A percentile compares a stretch with the other conserved stretches of the same genome.
These are phyloP conservation scores for Rhododendron williamsianum DNA, from an alignment of 148 eudicot genomes.

Conservation along the genomic window DNA sequence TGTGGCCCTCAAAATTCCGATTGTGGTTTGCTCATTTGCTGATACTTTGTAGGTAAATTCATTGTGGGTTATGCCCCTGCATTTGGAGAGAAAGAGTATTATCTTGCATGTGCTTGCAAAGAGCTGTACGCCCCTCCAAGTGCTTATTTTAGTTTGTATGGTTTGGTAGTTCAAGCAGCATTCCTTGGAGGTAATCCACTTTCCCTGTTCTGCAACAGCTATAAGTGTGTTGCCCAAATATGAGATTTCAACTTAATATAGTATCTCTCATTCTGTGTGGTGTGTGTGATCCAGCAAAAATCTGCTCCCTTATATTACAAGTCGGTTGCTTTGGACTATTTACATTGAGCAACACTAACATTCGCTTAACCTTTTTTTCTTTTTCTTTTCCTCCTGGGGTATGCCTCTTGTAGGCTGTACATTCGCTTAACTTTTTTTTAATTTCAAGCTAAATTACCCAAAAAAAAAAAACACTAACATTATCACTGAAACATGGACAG, in stretches of 20 bases:
- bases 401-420: no score
- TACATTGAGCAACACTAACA: neutral
- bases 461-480: no score
- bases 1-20: neutral
- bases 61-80: slow-evolving; percentile 62
- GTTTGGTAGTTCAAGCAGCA: slow-evolving; percentile 73
- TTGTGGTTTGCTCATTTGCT: neutral
- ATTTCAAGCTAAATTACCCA: no score
- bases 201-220: neutral
- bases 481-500: neutral
- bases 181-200: slow-evolving; percentile 77
- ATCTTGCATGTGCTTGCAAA: slow-evolving; percentile 81
- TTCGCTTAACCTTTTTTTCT: no score
- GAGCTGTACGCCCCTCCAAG: slow-evolving; percentile 89
- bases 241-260: neutral
- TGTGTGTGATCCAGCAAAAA: neutral
- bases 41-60: slow-evolving; percentile 60
- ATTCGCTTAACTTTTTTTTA: no score
- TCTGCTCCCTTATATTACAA: neutral
- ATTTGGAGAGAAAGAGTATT: slow-evolving; percentile 91
- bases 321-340: neutral
- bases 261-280: no score
- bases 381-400: no score
- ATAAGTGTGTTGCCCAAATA: neutral
- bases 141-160: slow-evolving; percentile 80